Conservation (phyloP, 768 basidiomycete species). For the Collybia sordida region DNA sequence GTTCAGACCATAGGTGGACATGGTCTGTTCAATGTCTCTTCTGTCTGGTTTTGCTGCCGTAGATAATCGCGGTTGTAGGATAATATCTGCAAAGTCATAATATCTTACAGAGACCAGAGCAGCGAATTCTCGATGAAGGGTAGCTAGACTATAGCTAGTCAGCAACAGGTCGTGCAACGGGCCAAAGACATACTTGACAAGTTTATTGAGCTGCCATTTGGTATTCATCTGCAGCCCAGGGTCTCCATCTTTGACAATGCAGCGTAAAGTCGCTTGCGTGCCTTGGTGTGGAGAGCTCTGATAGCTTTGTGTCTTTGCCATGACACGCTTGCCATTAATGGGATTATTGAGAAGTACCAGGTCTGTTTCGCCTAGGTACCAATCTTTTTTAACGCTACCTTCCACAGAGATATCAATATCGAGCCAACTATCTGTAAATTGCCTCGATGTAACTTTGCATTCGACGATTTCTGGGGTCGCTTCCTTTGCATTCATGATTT, state of each 20-base stretch:
- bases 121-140: slow-evolving; percentile 88
- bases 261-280: slow-evolving; percentile 61
- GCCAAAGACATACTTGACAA: slow-evolving; percentile 64
- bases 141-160: slow-evolving; percentile 67
- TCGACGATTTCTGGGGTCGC: slow-evolving; percentile 52
- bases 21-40: slow-evolving; percentile 59
- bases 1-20: slow-evolving; percentile 76
- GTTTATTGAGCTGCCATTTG: slow-evolving; percentile 74
- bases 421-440: slow-evolving; percentile 78
- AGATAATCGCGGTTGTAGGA: slow-evolving; percentile 68
- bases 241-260: slow-evolving; percentile 43
- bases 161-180: background rate
- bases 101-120: slow-evolving; percentile 81
- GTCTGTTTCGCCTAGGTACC: slow-evolving; percentile 80
- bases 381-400: slow-evolving; percentile 62
- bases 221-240: slow-evolving; percentile 64
- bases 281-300: slow-evolving; percentile 41
- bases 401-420: slow-evolving; percentile 72
- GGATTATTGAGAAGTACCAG: slow-evolving; percentile 75
- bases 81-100: slow-evolving; percentile 72
- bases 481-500: slow-evolving; percentile 77
- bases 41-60: slow-evolving; percentile 41
- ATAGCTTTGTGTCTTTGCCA: slow-evolving; percentile 63
- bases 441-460: slow-evolving; percentile 66
- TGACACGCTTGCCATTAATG: slow-evolving; percentile 48